Percentiles rank a stretch among this genome's conserved stretches.
Evolutionary conservation across 2,329 filamentous ascomycete genomes (phyloP).

Genomic region (Scedosporium minutisporum): DNA sequence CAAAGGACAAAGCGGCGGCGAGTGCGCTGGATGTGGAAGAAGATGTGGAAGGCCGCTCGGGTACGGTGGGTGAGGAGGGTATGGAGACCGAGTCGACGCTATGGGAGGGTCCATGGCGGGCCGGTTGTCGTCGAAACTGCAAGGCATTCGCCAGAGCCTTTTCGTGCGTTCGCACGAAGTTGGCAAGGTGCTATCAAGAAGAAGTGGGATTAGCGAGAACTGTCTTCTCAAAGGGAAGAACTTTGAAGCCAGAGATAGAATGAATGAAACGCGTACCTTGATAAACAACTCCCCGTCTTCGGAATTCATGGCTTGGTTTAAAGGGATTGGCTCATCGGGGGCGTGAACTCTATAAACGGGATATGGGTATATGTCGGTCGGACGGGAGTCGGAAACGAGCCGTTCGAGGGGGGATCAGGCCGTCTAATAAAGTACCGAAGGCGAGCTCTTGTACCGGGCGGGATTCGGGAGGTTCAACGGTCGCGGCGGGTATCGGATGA

Average conservation of each 20-base stretch:
- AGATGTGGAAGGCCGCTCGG: conserved; percentile 54
- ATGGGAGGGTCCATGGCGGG: conserved; percentile 60
- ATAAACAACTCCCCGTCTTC: conserved; percentile 86
- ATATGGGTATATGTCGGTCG: not conserved
- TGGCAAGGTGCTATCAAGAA: conserved; percentile 68
- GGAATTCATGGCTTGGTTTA: conserved; percentile 61
- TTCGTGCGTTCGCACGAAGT: conserved; percentile 94
- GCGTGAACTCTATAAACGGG: conserved; percentile 8
- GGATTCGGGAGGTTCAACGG: not conserved
- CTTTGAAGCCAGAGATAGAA: not conserved
- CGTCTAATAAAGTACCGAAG: not conserved
- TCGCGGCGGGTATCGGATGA: not conserved
- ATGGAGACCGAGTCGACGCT: conserved; percentile 50
- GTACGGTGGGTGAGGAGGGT: conserved; percentile 46
- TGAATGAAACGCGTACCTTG: conserved; percentile 48
- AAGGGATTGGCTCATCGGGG: conserved; percentile 11
- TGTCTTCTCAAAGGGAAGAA: conserved; percentile 4
- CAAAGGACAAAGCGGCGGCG: conserved; percentile 77
- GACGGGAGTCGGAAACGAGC: not conserved
- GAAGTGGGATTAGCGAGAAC: conserved; percentile 16
- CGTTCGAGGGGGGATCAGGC: not conserved
- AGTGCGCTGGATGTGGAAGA: conserved; percentile 64
- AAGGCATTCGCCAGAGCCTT: conserved; percentile 93
- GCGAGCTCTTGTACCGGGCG: not conserved
- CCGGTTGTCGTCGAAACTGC: conserved; percentile 68